Evolutionary conservation across 805 yeast species (phyloP).

Genomic region (Ogataea haglerorum): DNA sequence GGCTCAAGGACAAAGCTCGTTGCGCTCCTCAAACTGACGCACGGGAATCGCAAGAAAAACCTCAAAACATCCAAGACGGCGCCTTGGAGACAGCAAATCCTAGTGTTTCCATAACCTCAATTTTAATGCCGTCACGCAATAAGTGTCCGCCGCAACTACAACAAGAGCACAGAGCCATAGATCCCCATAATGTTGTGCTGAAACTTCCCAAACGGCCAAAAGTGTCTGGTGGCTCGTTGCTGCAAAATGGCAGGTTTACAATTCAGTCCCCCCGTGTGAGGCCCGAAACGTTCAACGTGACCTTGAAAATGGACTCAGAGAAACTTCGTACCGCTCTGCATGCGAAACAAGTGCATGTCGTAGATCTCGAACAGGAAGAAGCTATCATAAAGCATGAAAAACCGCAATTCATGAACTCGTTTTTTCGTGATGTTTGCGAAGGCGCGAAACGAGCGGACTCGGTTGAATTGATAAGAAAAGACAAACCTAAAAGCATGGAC

Average conservation of each 20-base stretch:
- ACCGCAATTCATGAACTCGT: slow-evolving; percentile 15
- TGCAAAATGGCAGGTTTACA: slow-evolving; percentile 18
- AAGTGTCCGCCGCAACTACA: neutral
- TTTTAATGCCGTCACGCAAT: slow-evolving; percentile 1
- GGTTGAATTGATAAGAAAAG: slow-evolving; percentile 17
- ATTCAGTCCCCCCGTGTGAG: slow-evolving; percentile 10
- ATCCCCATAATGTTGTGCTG: slow-evolving; percentile 6
- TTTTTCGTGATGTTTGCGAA: slow-evolving; percentile 40
- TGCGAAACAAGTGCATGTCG: slow-evolving; percentile 1
- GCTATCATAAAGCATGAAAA: slow-evolving; percentile 6
- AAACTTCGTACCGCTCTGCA: slow-evolving; percentile 4
- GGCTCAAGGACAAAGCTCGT: slow-evolving; percentile 8
- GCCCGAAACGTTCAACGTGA: slow-evolving; percentile 14
- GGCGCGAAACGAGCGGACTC: slow-evolving; percentile 25
- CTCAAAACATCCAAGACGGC: neutral
- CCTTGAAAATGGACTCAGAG: slow-evolving; percentile 13
- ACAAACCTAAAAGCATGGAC: slow-evolving; percentile 26
- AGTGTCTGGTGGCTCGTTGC: slow-evolving; percentile 1
- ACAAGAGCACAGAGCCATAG: neutral
- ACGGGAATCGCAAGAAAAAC: too few species aligned
- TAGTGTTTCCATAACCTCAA: slow-evolving; percentile 6
- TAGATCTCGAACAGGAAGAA: slow-evolving; percentile 2
- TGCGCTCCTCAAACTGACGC: too few species aligned
- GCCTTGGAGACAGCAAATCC: neutral
- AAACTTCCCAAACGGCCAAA: neutral